Conservation (phyloP, 345 rosid genomes). For the Streptanthus diversifolius region DNA sequence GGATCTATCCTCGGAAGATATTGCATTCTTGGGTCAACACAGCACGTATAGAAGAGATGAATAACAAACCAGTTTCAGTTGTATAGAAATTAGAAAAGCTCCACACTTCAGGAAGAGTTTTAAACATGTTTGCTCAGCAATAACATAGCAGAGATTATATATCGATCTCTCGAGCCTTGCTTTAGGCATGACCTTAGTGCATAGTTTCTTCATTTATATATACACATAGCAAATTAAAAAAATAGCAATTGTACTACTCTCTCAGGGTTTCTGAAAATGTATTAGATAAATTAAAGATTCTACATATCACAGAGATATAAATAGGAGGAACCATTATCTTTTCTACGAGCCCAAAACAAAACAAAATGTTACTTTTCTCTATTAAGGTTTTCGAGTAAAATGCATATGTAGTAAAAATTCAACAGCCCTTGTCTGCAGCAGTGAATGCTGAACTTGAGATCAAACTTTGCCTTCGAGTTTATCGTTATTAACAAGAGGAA, state of each 20-base stretch:
- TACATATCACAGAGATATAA: slow-evolving; percentile 17
- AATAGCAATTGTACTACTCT: neutral
- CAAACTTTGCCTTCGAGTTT: slow-evolving; percentile 83
- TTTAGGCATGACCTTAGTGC: neutral
- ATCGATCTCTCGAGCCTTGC: neutral
- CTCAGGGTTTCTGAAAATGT: slow-evolving; percentile 3
- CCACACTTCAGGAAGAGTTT: slow-evolving; percentile 10
- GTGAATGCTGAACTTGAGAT: slow-evolving; percentile 13
- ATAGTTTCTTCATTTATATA: slow-evolving; percentile 5
- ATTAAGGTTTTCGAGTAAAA: slow-evolving; percentile 27
- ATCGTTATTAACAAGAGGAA: slow-evolving; percentile 83
- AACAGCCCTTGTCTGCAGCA: slow-evolving; percentile 6
- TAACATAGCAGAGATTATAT: neutral
- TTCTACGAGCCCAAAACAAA: slow-evolving; percentile 19
- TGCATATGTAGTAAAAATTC: slow-evolving; percentile 28
- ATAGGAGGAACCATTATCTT: slow-evolving; percentile 30
- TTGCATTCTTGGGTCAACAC: slow-evolving; percentile 50
- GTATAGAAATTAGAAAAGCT: slow-evolving; percentile 18
- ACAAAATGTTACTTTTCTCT: slow-evolving; percentile 26
- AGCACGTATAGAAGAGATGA: slow-evolving; percentile 35
- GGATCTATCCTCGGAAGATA: slow-evolving; percentile 61
- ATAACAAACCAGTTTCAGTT: neutral
- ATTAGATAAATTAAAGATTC: slow-evolving; percentile 26
- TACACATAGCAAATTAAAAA: too few species aligned
- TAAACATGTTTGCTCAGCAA: neutral